Conservation (phyloP, 441 rosid species). For the Theobroma grandiflorum region DNA sequence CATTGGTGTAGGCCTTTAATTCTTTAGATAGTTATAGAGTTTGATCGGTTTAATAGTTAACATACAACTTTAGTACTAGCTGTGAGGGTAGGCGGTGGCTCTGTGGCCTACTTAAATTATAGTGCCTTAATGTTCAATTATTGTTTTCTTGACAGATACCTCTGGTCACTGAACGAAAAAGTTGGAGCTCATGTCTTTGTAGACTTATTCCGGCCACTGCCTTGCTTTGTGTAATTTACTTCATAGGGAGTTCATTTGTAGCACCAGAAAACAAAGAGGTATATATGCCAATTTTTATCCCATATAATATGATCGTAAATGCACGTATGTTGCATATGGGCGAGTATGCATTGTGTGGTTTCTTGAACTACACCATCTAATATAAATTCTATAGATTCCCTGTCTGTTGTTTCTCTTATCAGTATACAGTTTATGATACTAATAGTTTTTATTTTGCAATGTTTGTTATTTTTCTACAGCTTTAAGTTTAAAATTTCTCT, state of each 20-base stretch:
- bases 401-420: background rate
- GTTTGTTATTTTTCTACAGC: background rate
- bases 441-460: background rate
- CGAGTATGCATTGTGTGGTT: background rate
- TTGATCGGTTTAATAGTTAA: background rate
- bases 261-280: slow-evolving; percentile 56
- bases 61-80: background rate
- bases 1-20: background rate
- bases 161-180: slow-evolving; percentile 37
- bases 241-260: slow-evolving; percentile 44
- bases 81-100: background rate
- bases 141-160: slow-evolving; percentile 38
- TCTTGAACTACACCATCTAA: background rate
- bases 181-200: slow-evolving; percentile 43
- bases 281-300: slow-evolving; percentile 16
- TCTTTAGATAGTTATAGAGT: background rate
- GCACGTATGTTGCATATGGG: background rate
- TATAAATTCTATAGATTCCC: background rate
- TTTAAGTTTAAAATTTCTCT: background rate
- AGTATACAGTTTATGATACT: background rate
- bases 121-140: background rate
- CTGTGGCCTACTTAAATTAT: background rate
- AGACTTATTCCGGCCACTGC: slow-evolving; percentile 48
- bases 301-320: background rate
- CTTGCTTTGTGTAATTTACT: slow-evolving; percentile 50